Conservation (phyloP, 345 rosid genomes). For the Eucalyptus victrix region DNA sequence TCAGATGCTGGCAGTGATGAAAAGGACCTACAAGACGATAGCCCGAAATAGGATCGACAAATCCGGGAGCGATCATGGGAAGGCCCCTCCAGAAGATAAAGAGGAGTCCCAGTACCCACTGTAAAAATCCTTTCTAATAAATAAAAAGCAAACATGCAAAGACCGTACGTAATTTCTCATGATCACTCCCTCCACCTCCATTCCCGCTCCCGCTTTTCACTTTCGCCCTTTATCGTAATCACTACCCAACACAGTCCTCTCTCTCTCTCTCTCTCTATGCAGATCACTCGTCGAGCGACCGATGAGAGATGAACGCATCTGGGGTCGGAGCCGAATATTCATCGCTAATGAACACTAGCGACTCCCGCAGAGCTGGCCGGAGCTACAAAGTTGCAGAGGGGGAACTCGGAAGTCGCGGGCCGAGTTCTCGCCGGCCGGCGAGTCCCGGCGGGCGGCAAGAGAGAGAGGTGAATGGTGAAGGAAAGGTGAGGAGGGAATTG, state of each 20-base stretch:
- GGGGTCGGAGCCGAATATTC: not conserved
- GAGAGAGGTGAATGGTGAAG: not conserved
- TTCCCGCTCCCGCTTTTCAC: not conserved
- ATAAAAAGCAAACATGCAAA: not conserved
- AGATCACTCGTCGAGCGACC: not conserved
- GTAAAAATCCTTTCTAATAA: not conserved
- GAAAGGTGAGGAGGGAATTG: not conserved
- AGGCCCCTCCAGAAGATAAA: not conserved
- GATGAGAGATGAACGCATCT: not conserved
- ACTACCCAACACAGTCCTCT: not conserved
- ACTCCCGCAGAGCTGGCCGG: not conserved
- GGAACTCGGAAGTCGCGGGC: not conserved
- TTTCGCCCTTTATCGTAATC: not conserved
- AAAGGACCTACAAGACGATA: not conserved
- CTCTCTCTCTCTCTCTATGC: not conserved
- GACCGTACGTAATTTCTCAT: not conserved
- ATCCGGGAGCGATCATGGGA: not conserved
- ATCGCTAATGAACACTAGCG: not conserved
- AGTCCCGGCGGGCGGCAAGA: not conserved
- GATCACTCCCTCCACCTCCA: not conserved
- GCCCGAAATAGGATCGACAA: not conserved
- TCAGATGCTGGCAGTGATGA: not conserved
- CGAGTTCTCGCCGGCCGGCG: not conserved
- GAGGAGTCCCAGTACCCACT: not conserved
- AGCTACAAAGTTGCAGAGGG: not conserved